Evolutionary conservation across 192 early-diverging fungal species (phyloP).

Genomic region (Backusella parvicylindrica): DNA sequence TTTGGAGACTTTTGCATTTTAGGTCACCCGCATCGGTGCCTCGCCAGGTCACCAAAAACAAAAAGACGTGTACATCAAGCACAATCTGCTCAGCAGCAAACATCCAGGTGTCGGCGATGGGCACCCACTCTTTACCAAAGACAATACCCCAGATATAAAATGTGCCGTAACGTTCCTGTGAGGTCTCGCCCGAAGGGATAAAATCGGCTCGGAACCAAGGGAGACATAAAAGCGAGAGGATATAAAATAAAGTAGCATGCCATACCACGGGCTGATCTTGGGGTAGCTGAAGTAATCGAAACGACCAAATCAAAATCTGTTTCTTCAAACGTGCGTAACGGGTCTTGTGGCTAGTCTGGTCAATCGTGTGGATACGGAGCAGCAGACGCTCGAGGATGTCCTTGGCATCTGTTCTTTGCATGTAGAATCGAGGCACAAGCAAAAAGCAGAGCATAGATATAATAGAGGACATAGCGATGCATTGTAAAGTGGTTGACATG

Average conservation of each 20-base stretch:
- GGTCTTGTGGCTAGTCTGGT: not conserved
- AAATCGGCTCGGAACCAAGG: conserved; percentile 72
- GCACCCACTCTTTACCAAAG: conserved; percentile 40
- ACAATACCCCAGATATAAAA: conserved; percentile 56
- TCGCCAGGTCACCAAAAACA: conserved; percentile 9
- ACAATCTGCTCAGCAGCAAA: conserved; percentile 18
- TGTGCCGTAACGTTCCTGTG: conserved; percentile 37
- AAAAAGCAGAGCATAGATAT: not conserved
- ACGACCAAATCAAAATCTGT: conserved; percentile 41
- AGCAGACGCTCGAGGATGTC: not conserved
- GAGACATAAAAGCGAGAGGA: conserved; percentile 45
- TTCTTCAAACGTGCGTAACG: not conserved
- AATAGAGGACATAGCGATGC: not conserved
- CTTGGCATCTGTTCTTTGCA: not conserved
- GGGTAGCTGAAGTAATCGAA: conserved; percentile 35
- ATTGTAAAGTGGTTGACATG: conserved; percentile 34
- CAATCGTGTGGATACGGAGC: conserved; percentile 8
- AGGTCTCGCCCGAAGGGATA: conserved; percentile 44
- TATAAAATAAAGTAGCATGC: conserved; percentile 34
- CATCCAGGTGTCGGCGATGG: conserved; percentile 52
- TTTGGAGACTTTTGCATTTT: not conserved
- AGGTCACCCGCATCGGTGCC: conserved; percentile 17
- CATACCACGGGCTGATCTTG: conserved; percentile 22
- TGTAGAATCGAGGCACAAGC: not conserved
- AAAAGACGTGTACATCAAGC: conserved; percentile 17